phyloP scores from a whole-genome alignment of 1,284 basidiomycete species.

The Sanghuangporus baumii region DNA sequence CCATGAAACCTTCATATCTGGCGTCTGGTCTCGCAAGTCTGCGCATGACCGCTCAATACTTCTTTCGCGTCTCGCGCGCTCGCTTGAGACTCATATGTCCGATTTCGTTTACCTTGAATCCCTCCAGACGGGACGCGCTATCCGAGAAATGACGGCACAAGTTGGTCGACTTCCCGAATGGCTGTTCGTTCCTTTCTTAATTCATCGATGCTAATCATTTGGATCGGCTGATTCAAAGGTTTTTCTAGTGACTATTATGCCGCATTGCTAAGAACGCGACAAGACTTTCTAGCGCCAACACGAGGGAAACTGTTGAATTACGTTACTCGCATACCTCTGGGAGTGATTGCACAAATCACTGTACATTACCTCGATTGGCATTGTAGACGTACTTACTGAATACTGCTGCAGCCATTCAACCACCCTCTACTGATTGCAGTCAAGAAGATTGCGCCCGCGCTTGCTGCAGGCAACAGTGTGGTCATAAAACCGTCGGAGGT shows the following conservation, averaged over 20 bases:
- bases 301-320: constrained; percentile 75
- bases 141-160: constrained; percentile 76
- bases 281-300: constrained; percentile 68
- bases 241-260: constrained; percentile 64
- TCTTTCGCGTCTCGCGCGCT: constrained; percentile 58
- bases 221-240: constrained; percentile 7
- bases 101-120: constrained; percentile 65
- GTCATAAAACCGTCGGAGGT: constrained; percentile 81
- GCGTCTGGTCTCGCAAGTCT: constrained; percentile 63
- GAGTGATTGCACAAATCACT: constrained; percentile 81
- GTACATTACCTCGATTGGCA: constrained; percentile 31
- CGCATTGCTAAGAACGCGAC: constrained; percentile 62
- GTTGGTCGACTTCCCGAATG: constrained; percentile 72
- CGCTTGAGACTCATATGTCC: constrained; percentile 49
- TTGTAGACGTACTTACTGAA: not conserved
- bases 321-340: constrained; percentile 71
- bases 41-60: constrained; percentile 54
- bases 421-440: constrained; percentile 78
- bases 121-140: constrained; percentile 68
- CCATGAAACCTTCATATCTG: constrained; percentile 53
- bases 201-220: constrained; percentile 17
- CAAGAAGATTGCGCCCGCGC: constrained; percentile 81
- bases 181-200: constrained; percentile 47
- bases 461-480: constrained; percentile 80
- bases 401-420: constrained; percentile 61